Evolutionary conservation across 2,329 filamentous ascomycete species (phyloP).

Genomic region (Erysiphe pulchra): DNA sequence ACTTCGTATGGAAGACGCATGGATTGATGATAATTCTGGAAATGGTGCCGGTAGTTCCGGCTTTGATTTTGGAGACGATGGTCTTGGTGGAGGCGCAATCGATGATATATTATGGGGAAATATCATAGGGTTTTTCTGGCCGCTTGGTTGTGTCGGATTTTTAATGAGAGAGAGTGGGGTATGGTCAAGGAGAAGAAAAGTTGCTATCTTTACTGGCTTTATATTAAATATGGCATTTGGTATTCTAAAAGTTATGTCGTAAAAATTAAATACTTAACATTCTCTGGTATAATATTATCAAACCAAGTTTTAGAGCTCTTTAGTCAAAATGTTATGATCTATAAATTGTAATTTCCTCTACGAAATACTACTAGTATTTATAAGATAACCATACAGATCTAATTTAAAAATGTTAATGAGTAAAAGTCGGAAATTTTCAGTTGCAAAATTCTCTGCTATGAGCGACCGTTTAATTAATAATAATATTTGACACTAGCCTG

Average conservation of each 20-base stretch:
- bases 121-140: conserved; percentile 86
- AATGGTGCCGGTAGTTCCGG: conserved; percentile 15
- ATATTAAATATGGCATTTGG: conserved; percentile 57
- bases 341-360: too few species aligned
- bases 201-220: conserved; percentile 70
- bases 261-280: not conserved
- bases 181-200: conserved; percentile 59
- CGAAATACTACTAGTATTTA: too few species aligned
- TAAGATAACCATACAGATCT: too few species aligned
- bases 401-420: too few species aligned
- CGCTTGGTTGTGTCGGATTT: conserved; percentile 66
- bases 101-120: conserved; percentile 78
- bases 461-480: too few species aligned
- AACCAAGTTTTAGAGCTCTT: too few species aligned
- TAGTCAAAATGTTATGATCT: too few species aligned
- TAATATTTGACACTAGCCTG: too few species aligned
- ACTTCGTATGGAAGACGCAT: conserved; percentile 60
- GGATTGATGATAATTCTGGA: conserved; percentile 49
- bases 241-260: conserved; percentile 22
- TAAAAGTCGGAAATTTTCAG: too few species aligned
- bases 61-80: conserved; percentile 15
- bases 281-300: too few species aligned
- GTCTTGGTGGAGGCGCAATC: conserved; percentile 22
- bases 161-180: conserved; percentile 66
- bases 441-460: too few species aligned